phyloP scores from a whole-genome alignment of 148 eudicot species.

The Pouteria glomerata region DNA sequence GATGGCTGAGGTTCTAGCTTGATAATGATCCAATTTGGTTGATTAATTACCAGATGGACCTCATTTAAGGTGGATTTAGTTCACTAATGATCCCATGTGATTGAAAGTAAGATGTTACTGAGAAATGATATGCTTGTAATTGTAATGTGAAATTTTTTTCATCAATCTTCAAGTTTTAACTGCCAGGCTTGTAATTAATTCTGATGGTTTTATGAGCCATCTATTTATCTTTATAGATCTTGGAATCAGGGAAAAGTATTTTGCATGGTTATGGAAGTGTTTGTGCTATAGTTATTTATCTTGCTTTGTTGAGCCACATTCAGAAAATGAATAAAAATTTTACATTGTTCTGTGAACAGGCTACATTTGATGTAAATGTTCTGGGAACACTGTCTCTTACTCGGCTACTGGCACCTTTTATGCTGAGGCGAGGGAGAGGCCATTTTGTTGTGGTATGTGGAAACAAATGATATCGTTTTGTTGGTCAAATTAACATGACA shows the following conservation, averaged over 20 bases:
- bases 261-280: not conserved
- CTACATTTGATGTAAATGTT: slow-evolving; percentile 73
- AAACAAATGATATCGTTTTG: not conserved
- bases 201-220: not conserved
- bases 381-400: slow-evolving; percentile 88
- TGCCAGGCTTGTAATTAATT: not conserved
- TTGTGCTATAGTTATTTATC: not conserved
- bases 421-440: slow-evolving; percentile 80
- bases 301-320: not conserved
- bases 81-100: slow-evolving; percentile 1
- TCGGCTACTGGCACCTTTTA: slow-evolving; percentile 69
- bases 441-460: slow-evolving; percentile 93
- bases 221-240: not conserved
- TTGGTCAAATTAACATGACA: not conserved
- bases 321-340: slow-evolving; percentile 1
- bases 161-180: not conserved
- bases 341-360: slow-evolving; percentile 37
- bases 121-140: not conserved
- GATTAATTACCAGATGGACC: not conserved
- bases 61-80: slow-evolving; percentile 1
- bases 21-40: not conserved
- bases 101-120: not conserved
- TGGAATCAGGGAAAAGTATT: not conserved
- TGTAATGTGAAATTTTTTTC: not conserved
- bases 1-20: not conserved